Conservation (phyloP, 1,284 basidiomycete genomes). For the Malassezia slooffiae region DNA sequence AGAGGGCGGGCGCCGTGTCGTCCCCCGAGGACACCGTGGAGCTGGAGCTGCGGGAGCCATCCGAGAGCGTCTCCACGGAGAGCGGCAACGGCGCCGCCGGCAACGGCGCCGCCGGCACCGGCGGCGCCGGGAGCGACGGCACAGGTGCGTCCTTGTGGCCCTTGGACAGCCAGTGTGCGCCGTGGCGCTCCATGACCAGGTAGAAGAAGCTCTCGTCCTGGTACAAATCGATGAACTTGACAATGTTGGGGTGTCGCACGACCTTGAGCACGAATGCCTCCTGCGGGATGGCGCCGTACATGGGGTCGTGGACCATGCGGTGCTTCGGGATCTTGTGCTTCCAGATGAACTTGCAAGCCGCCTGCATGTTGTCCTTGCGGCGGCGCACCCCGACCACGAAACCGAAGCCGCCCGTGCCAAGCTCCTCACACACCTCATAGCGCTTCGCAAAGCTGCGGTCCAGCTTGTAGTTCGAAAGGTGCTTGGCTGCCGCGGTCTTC, state of each 20-base stretch:
- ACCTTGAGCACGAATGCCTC: conserved; percentile 68
- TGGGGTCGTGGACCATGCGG: conserved; percentile 61
- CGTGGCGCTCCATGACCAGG: conserved; percentile 82
- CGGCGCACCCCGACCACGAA: conserved; percentile 56
- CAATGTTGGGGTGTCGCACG: conserved; percentile 66
- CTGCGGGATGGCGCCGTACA: conserved; percentile 55
- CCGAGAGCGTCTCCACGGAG: too few relatives aligned
- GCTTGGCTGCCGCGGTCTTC: too few relatives aligned
- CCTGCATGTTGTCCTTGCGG: conserved; percentile 54
- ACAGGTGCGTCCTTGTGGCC: too few relatives aligned
- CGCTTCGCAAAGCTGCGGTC: too few relatives aligned
- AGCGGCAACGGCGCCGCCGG: too few relatives aligned
- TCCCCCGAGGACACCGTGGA: too few relatives aligned
- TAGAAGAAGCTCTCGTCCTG: conserved; percentile 76
- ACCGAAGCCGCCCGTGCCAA: conserved; percentile 81
- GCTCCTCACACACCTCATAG: conserved; percentile 60
- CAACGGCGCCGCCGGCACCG: too few relatives aligned
- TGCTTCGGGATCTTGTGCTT: conserved; percentile 69
- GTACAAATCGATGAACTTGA: conserved; percentile 69
- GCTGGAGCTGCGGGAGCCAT: too few relatives aligned
- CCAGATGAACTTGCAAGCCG: conserved; percentile 86
- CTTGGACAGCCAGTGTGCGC: conserved; percentile 68
- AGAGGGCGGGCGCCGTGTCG: too few relatives aligned
- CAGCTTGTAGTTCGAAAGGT: too few relatives aligned
- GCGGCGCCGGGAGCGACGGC: too few relatives aligned